Conservation (phyloP, 495 filamentous ascomycete species). For the Tuber indicum region DNA sequence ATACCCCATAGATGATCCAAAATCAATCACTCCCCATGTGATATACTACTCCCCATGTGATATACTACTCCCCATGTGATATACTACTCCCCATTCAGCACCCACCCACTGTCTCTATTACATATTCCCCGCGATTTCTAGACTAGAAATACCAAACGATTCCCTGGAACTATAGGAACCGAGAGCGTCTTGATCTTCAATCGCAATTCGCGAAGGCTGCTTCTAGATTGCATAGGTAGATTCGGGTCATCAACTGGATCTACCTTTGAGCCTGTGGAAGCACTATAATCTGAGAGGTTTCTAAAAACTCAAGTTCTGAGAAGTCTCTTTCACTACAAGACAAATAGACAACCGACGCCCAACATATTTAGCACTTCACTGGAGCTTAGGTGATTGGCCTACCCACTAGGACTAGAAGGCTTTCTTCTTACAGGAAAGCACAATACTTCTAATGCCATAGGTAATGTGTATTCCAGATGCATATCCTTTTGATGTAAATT, state of each 20-base stretch:
- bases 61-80: not conserved
- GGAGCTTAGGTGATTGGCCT: not conserved
- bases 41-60: not conserved
- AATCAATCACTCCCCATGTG: not conserved
- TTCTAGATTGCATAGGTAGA: not conserved
- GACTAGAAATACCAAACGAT: not conserved
- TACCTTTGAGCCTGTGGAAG: not conserved
- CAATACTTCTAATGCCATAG: not conserved
- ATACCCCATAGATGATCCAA: not conserved
- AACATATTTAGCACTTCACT: not conserved
- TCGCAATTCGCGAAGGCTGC: not conserved
- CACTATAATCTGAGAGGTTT: not conserved
- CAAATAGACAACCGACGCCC: not conserved
- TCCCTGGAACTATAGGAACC: not conserved
- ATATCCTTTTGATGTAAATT: not conserved
- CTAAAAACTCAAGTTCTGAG: not conserved
- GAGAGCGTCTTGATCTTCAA: not conserved
- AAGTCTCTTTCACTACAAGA: not conserved
- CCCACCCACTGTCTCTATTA: not conserved
- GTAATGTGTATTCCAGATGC: not conserved
- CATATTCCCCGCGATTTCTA: not conserved
- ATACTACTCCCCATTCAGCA: not conserved
- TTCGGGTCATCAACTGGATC: not conserved
- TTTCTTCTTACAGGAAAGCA: not conserved
- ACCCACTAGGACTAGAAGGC: not conserved